phyloP scores from a whole-genome alignment of 345 rosid species.

The Moricandia arvensis region DNA sequence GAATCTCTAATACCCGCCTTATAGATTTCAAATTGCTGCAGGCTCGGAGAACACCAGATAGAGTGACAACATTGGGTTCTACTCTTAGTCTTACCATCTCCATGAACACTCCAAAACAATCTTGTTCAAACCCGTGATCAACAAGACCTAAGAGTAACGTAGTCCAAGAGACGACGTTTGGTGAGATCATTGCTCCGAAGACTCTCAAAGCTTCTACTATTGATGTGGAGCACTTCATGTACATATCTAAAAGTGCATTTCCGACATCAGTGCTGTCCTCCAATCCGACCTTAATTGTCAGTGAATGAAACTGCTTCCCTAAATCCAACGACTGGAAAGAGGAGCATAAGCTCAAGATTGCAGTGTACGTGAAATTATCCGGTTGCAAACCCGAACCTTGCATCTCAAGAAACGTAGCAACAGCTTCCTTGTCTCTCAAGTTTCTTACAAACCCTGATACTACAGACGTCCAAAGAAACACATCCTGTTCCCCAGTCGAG shows the following conservation, averaged over 20 bases:
- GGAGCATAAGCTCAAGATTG: slow-evolving; percentile 47
- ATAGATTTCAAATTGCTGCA: slow-evolving; percentile 37
- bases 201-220: slow-evolving; percentile 47
- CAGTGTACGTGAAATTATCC: slow-evolving; percentile 45
- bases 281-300: slow-evolving; percentile 45
- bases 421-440: slow-evolving; percentile 41
- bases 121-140: slow-evolving; percentile 42
- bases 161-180: slow-evolving; percentile 73
- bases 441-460: slow-evolving; percentile 55
- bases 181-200: slow-evolving; percentile 46
- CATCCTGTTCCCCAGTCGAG: slow-evolving; percentile 47
- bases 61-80: slow-evolving; percentile 56
- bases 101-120: slow-evolving; percentile 41
- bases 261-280: slow-evolving; percentile 54
- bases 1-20: slow-evolving; percentile 43
- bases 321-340: slow-evolving; percentile 42
- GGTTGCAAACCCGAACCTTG: slow-evolving; percentile 46
- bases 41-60: slow-evolving; percentile 51
- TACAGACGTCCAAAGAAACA: slow-evolving; percentile 52
- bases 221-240: slow-evolving; percentile 53
- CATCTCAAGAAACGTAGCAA: slow-evolving; percentile 53
- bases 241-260: slow-evolving; percentile 69
- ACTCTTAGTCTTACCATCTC: slow-evolving; percentile 54
- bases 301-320: slow-evolving; percentile 66
- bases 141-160: slow-evolving; percentile 60